Base-by-base conservation (phyloP, 78 protist species). In the Protostelium mycophagum region DNA sequence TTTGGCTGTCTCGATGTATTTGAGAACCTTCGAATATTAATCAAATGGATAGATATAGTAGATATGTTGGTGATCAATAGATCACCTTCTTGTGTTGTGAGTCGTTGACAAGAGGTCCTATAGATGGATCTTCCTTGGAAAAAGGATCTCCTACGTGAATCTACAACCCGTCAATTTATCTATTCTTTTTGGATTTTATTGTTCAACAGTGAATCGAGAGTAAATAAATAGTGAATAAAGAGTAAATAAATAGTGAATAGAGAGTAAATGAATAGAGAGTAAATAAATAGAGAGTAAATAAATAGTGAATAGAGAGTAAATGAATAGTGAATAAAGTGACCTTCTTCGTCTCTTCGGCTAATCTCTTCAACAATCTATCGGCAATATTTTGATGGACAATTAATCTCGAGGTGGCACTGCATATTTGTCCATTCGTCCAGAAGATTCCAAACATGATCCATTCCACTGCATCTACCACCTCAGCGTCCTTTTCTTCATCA, bases 361-460 rank as follows among this genome's bases (percentile, higher is more conserved):
- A 63, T 28, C 84, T 92, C 23, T 35, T 28, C 35, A 95, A 73
- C 87, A 94, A 96, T 39, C 85, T 83, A 86, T 97, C 97, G 87
- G 94, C 94, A 28, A 97, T 90, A 10, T 35, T 31, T 35, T 92
- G 94, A 37, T 96, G 97, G n/a, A 97, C 97, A 84, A 85, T 90
- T 28, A 94, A 28, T 29, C 97, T 84, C n/a, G 97, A 91, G 9
- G 88, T 85, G 0, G 97, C 98, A 51, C 91, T 38, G 92, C 97
- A 97, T n/a, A 63, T 83, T 38, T 96, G 97, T 29, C 96, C 96
- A 16, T 36, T 85, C 38, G 89, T 91, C 0, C 38, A 1, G 85
- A 83, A 91, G 28, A 91, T 37, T 31, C 63, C 87, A 25, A 73
- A 84, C 34, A 51, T 84, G 0, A 90, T 73, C 29, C 86, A 38